phyloP scores from a whole-genome alignment of 1,284 basidiomycete species.

The Marasmius tenuissimus region DNA sequence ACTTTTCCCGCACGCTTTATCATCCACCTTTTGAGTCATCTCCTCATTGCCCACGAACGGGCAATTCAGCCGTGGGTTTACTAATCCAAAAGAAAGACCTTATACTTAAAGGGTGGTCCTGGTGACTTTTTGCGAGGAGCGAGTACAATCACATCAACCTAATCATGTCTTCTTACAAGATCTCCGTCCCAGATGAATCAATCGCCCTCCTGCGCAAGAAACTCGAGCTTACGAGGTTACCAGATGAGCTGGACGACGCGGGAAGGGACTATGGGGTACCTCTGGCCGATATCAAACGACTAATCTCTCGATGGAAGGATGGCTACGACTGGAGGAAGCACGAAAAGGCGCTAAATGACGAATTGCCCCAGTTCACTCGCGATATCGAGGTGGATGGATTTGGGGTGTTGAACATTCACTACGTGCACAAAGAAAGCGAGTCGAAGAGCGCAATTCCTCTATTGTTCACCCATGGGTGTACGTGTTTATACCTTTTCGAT shows the following conservation, averaged over 20 bases:
- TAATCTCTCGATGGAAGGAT: conserved; percentile 42
- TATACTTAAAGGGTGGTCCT: too few species aligned
- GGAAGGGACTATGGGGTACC: conserved; percentile 48
- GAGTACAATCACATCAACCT: not conserved
- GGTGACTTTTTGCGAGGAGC: not conserved
- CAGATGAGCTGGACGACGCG: conserved; percentile 47
- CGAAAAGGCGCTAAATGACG: conserved; percentile 41
- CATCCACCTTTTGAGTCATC: too few species aligned
- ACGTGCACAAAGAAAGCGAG: conserved; percentile 46
- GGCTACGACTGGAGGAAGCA: conserved; percentile 47
- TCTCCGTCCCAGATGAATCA: conserved; percentile 38
- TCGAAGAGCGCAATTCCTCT: conserved; percentile 44
- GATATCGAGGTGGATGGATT: conserved; percentile 42
- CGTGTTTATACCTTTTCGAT: conserved; percentile 17
- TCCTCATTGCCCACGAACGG: too few species aligned
- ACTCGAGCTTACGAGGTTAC: conserved; percentile 39
- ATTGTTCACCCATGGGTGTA: conserved; percentile 55
- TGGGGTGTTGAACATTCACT: conserved; percentile 46
- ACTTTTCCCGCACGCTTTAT: too few species aligned
- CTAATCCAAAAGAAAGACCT: too few species aligned
- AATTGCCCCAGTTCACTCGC: conserved; percentile 47
- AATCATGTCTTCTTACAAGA: conserved; percentile 31
- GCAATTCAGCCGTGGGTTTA: too few species aligned
- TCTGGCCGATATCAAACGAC: conserved; percentile 41
- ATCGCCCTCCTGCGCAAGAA: conserved; percentile 36